These are phyloP conservation scores for Inga leiocalycina DNA, from an alignment of 306 rosid species.

Conservation along the genomic window DNA sequence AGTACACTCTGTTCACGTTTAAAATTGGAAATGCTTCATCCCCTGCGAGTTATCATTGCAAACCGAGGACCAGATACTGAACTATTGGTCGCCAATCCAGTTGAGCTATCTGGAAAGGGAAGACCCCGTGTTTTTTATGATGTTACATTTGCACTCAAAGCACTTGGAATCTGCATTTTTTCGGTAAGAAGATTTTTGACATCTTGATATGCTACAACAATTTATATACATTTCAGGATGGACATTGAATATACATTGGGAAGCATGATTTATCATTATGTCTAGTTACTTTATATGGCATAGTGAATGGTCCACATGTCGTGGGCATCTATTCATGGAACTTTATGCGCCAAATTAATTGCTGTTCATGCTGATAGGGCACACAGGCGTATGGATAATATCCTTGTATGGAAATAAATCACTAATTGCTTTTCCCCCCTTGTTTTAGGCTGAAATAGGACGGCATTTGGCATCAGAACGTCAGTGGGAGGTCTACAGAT, in stretches of 20 bases:
- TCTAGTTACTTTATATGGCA: background rate
- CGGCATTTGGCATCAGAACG: conserved; percentile 66
- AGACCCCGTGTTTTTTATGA: conserved; percentile 80
- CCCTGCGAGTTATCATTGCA: conserved; percentile 66
- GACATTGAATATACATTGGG: conserved; percentile 3
- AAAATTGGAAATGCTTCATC: conserved; percentile 83
- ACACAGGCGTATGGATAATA: background rate
- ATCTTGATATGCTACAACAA: background rate
- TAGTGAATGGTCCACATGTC: background rate
- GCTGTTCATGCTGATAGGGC: background rate
- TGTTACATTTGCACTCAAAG: conserved; percentile 70
- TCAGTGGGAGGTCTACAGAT: conserved; percentile 88
- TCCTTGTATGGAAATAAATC: background rate
- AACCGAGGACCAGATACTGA: conserved; percentile 81
- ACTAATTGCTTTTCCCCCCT: background rate
- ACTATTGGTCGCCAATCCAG: conserved; percentile 78
- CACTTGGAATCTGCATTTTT: conserved; percentile 75
- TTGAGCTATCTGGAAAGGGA: conserved; percentile 83
- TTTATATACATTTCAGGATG: conserved; percentile 8
- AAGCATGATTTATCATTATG: background rate
- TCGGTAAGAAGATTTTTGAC: conserved; percentile 54
- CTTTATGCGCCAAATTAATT: background rate
- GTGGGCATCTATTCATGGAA: background rate
- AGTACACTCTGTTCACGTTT: conserved; percentile 51
- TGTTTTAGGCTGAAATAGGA: conserved; percentile 76